A percentile compares a stretch with the other conserved stretches of the same genome.
These are phyloP conservation scores for Melocanna baccifera DNA, from an alignment of 176 grass and related monocot genomes.

Conservation along the genomic window DNA sequence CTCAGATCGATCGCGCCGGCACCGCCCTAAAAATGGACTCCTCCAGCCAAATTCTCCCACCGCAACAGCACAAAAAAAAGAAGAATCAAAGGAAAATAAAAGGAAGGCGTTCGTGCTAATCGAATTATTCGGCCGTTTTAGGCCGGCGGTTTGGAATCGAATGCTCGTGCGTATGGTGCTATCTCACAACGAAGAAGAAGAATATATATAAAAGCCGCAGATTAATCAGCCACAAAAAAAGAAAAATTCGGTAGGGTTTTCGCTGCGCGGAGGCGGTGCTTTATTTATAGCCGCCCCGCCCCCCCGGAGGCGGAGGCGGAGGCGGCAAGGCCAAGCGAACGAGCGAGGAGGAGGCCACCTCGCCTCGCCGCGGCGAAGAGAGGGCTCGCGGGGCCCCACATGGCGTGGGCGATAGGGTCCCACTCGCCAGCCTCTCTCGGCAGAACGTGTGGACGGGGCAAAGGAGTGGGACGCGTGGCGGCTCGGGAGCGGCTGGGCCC, in stretches of 20 bases:
- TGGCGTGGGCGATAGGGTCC: background rate
- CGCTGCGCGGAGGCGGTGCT: background rate
- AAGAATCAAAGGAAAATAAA: background rate
- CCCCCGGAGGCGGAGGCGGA: background rate
- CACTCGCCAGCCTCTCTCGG: background rate
- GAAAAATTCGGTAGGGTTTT: background rate
- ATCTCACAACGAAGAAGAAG: background rate
- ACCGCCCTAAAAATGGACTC: conserved; percentile 42
- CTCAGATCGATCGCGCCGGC: background rate
- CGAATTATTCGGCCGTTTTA: background rate
- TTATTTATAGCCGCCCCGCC: conserved; percentile 31
- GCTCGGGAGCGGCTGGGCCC: background rate
- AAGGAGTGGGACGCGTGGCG: conserved; percentile 29
- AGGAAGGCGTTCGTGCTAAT: background rate
- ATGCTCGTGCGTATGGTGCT: background rate
- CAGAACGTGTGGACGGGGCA: background rate
- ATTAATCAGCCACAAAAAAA: background rate
- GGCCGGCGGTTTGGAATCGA: background rate
- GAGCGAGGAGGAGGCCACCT: background rate
- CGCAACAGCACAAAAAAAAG: background rate
- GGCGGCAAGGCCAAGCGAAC: background rate
- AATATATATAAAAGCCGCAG: background rate
- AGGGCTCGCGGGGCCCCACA: background rate
- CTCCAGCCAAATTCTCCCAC: conserved; percentile 4
- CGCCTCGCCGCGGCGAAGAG: conserved; percentile 25